Evolutionary conservation across 2,329 filamentous ascomycete species (phyloP), one percentile per base, ranked within the genome.

Genomic region (Xylariaceae sp.): DNA sequence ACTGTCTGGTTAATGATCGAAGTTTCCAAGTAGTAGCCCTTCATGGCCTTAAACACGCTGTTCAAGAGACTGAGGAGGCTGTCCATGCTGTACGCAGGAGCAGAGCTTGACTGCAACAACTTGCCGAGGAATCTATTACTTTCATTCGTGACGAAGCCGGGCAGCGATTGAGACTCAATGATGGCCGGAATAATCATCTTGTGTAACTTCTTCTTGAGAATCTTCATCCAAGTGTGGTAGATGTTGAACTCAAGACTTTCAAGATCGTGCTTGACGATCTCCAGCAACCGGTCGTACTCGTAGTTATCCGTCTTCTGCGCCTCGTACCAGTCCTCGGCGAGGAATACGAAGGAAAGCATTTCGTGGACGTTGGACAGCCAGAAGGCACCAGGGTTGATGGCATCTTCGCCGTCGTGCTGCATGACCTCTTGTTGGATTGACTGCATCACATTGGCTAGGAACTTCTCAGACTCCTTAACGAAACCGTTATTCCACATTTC

Each of bases 401-500:
- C 91, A 67, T 97, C 92, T 56, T 99, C 94, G 44, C 91, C 91
- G 64, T 99, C 92, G 70, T 99, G 91, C 69, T 96, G 89, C 94
- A 99, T 97, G 54, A 99, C 94, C 71, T 99, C 94, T 71, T 97
- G 91, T 72, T 99, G 94, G 67, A 99, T 97, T 6, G 91, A 96
- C 74, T 97, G 94, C 94, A 99, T 99, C 61, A 99, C 94, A 67
- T 97, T 99, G 68, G 94, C 94, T 60, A 99, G 80, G 82, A 99
- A 99, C 53, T 92, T 88, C 74, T 99, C 94, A 3, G 94, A 97
- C 74, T 99, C 94, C 78, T 99, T 99, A 65, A 99, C 94, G 69
- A 96, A 99, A 46, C 94, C 94, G 67, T 99, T 99, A 78, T 99
- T 99, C 94, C 94, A 99, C 94, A 99, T 99, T 76, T 99, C 94